phyloP scores from a whole-genome alignment of 768 basidiomycete species.

The Rhodotorula toruloides region DNA sequence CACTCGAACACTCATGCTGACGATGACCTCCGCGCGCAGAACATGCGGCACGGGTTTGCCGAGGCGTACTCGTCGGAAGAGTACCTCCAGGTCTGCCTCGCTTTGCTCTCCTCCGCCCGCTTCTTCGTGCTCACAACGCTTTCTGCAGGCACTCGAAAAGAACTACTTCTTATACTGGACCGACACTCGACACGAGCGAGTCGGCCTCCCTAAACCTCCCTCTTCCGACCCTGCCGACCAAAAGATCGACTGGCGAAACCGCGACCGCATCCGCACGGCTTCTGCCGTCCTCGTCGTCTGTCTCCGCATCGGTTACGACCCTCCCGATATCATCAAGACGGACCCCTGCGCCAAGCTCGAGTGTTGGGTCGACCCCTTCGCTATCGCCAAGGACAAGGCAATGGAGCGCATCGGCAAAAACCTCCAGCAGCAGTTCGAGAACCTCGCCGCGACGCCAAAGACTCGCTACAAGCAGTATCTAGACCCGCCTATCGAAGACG shows the following conservation, averaged over 20 bases:
- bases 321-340: conserved; percentile 95
- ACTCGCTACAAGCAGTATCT: conserved; percentile 76
- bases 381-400: conserved; percentile 85
- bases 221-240: conserved; percentile 44
- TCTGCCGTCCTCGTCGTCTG: conserved; percentile 71
- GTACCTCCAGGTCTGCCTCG: conserved; percentile 28
- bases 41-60: conserved; percentile 37
- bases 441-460: conserved; percentile 83
- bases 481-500: conserved; percentile 90
- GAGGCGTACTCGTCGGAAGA: conserved; percentile 39
- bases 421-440: conserved; percentile 91
- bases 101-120: background rate
- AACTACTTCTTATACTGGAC: conserved; percentile 43
- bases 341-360: conserved; percentile 90
- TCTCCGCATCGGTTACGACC: conserved; percentile 94
- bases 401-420: conserved; percentile 89
- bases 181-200: conserved; percentile 38
- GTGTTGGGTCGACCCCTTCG: conserved; percentile 95
- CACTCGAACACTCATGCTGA: background rate
- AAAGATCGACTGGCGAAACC: conserved; percentile 84
- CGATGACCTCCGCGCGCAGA: background rate
- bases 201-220: conserved; percentile 34
- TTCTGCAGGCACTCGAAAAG: conserved; percentile 36
- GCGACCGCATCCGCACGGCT: conserved; percentile 93
- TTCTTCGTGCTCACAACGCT: background rate